These are phyloP conservation scores for Pilatotrama ljubarskyi DNA, from an alignment of 768 basidiomycete genomes.

Conservation along the genomic window DNA sequence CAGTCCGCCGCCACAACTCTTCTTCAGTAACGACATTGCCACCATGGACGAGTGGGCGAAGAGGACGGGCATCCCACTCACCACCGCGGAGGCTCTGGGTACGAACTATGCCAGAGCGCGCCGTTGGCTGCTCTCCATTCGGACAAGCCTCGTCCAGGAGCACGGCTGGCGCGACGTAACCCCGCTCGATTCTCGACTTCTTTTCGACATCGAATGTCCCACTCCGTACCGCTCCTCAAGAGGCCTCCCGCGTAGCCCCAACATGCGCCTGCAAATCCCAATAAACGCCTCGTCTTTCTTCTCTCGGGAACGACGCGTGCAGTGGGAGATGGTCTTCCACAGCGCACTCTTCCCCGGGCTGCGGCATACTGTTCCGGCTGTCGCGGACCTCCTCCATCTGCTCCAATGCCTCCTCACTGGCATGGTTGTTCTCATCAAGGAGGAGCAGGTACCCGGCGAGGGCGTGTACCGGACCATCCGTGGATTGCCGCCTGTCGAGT, in stretches of 20 bases:
- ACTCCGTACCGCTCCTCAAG: slow-evolving; percentile 77
- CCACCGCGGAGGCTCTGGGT: slow-evolving; percentile 79
- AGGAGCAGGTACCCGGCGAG: slow-evolving; percentile 66
- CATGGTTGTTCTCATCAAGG: slow-evolving; percentile 58
- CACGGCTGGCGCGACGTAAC: slow-evolving; percentile 69
- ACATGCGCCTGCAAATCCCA: slow-evolving; percentile 71
- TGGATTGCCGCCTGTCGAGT: slow-evolving; percentile 73
- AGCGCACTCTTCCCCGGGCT: slow-evolving; percentile 40
- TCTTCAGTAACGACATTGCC: slow-evolving; percentile 77
- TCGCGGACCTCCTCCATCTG: slow-evolving; percentile 40
- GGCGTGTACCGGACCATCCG: slow-evolving; percentile 74
- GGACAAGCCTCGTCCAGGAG: slow-evolving; percentile 60
- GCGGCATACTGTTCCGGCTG: slow-evolving; percentile 38
- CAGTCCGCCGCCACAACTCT: slow-evolving; percentile 51
- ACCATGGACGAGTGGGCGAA: slow-evolving; percentile 84
- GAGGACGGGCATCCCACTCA: slow-evolving; percentile 77
- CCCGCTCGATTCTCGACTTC: slow-evolving; percentile 64
- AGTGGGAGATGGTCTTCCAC: slow-evolving; percentile 90
- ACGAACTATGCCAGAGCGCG: slow-evolving; percentile 80
- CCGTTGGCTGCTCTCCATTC: slow-evolving; percentile 68
- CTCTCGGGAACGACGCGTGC: slow-evolving; percentile 78
- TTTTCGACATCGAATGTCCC: slow-evolving; percentile 76
- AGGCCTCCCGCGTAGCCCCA: slow-evolving; percentile 76
- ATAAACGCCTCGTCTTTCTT: slow-evolving; percentile 83
- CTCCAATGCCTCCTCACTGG: slow-evolving; percentile 45